Evolutionary conservation across 129 eudicot genomes (phyloP), one percentile per base, ranked within the genome.

Genomic region (Helichrysum umbraculigerum): DNA sequence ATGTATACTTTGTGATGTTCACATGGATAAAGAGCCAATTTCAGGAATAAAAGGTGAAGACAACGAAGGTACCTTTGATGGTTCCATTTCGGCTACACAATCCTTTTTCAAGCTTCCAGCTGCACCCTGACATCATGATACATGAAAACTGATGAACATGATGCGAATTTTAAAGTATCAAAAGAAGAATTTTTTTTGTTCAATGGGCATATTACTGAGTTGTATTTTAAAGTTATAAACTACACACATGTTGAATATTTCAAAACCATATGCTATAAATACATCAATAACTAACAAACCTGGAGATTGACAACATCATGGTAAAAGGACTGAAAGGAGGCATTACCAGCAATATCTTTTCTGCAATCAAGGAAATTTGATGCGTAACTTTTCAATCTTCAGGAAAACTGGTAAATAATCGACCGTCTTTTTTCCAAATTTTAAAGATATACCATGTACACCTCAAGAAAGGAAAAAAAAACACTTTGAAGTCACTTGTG

Each of bases 291-390:
- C 17, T 76, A 70, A 74, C 82, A 82, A 42, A 90, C 98, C 90
- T 93, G 98, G 68, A 93, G 96, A 33, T 85, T 74, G 64, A 91
- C 96, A 59, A 91, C 96, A 39, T 91, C 91, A 59, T 79, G 90
- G 82, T 87, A 94, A 72, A 87, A 91, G 33, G 90, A 77, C 62
- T 86, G 85, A 51, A 94, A 86, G 79, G 91, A 77, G 70, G 71
- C 80, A 58, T 84, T 84, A 50, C 96, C 96, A 73, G 80, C 81
- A 80, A 89, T 50, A 84, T 94, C 96, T 70, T 86, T 85, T 86
- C 99, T 94, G 89, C 69, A 79, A 83, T 32, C 59, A 71, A 70
- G 60, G 72, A 50, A 84, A 68, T 57, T 2, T 32, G 21, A 51
- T 50, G 52, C 39, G 42, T 54, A 54, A 73, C 37, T 66, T 73